Evolutionary conservation across 768 basidiomycete genomes (phyloP).

Genomic region (Tulasnella sp.): DNA sequence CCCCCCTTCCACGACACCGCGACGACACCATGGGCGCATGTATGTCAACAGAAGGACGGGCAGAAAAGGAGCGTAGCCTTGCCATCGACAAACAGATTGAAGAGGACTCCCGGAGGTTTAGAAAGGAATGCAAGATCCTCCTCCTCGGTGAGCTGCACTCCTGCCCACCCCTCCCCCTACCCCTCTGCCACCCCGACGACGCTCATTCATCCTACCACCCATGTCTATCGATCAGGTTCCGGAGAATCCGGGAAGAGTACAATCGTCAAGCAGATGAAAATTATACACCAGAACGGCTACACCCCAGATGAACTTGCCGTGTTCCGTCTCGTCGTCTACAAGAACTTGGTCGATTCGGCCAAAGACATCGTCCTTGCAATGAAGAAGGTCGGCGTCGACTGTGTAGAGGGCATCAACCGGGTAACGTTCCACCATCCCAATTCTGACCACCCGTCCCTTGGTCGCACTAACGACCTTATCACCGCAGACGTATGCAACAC

Average conservation of each 20-base stretch:
- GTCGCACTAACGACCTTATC: background rate
- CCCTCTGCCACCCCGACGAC: background rate
- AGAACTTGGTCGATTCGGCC: conserved; percentile 78
- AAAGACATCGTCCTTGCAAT: conserved; percentile 77
- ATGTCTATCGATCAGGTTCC: conserved; percentile 44
- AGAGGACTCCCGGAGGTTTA: conserved; percentile 32
- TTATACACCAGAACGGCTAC: conserved; percentile 82
- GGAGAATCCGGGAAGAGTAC: conserved; percentile 93
- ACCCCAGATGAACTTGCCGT: conserved; percentile 59
- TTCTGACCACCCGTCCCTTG: background rate
- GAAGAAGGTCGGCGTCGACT: conserved; percentile 77
- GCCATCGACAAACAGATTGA: conserved; percentile 27
- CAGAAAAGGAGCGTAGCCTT: background rate
- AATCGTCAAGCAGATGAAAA: conserved; percentile 98
- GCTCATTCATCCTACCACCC: background rate
- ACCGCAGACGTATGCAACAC: conserved; percentile 29
- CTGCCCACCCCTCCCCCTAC: conserved; percentile 17
- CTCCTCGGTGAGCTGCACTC: conserved; percentile 31
- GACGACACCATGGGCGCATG: conserved; percentile 12
- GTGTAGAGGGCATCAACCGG: conserved; percentile 51
- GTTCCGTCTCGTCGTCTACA: conserved; percentile 68
- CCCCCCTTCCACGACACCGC: background rate
- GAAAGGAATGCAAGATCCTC: conserved; percentile 35
- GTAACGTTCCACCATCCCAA: conserved; percentile 16
- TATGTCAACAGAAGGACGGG: conserved; percentile 12